Evolutionary conservation across 75 land plant species (phyloP), one percentile per base, ranked within the genome.

Genomic region (Chamaecyparis obtusa): DNA sequence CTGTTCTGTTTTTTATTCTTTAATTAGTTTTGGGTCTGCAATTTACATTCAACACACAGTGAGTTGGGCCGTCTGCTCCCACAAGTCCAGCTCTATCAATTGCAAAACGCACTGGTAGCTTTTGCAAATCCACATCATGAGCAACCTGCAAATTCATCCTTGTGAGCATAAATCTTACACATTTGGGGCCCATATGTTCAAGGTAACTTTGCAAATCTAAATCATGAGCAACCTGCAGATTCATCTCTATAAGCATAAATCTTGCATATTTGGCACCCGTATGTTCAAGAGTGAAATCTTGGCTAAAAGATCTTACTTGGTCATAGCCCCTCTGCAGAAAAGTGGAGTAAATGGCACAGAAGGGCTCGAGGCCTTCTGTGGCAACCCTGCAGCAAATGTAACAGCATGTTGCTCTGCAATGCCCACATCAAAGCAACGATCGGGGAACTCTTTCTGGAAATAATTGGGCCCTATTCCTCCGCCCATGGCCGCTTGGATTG

Each of bases 311-410:
- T 9, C 10, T 49, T 49, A 93, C 98, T 94, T 96, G 98, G 86
- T 96, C 98, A 86, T 94, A 96, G 35, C 92, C 98, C 86, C 98
- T 64, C 76, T 96, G 98, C 21, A 96, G 88, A 72, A 96, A 96
- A 6, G 98, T 91, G 17, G 97, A 96, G 84, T 95, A 94, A 48
- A 96, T 96, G 21, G 96, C 94, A 83, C 96, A 94, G 86, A 96
- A 96, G 27, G 97, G 98, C 86, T 94, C 94, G 43, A 96, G 85
- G 14, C 98, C 98, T 78, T 95, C 97, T 10, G 94, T 84, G 55
- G 97, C 98, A 96, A 86, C 30, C 98, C 98, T 35, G 98, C 98
- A n/a, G 98, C 97, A 86, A 96, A 96, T 14, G 98, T 96, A 19
- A 96, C 97, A 1, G 97, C 98, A 85, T 96, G 98, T 85, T 96